Evolutionary conservation across 768 basidiomycete genomes (phyloP).

Genomic region (Boletus sp.): DNA sequence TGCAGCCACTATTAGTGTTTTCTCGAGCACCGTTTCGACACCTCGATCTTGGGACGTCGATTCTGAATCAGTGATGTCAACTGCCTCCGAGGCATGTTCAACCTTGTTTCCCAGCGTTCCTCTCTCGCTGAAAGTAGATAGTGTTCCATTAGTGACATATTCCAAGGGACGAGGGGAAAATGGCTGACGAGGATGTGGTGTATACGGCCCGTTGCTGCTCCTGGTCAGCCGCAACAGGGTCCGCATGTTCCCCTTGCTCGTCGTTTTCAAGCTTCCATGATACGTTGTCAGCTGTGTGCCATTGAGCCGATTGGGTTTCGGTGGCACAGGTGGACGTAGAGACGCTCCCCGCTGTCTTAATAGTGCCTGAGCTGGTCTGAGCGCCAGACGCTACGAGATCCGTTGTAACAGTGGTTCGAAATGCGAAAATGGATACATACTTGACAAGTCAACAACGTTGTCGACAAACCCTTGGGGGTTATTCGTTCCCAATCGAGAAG

Average conservation of each 20-base stretch:
- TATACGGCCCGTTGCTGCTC: neutral
- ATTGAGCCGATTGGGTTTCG: neutral
- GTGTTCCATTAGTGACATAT: neutral
- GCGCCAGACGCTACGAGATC: neutral
- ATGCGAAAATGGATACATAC: neutral
- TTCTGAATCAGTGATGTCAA: neutral
- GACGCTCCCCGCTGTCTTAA: neutral
- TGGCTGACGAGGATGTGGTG: neutral
- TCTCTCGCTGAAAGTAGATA: neutral
- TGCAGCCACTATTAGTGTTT: neutral
- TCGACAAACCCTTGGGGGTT: neutral
- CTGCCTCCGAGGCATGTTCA: neutral
- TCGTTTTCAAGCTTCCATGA: neutral
- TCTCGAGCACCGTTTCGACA: neutral
- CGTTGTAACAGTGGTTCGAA: neutral
- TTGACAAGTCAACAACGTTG: neutral
- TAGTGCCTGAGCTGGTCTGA: neutral
- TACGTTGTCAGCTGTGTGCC: neutral
- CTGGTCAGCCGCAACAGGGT: neutral
- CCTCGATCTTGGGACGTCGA: neutral
- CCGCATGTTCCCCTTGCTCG: neutral
- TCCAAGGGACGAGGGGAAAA: neutral
- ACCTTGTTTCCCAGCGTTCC: neutral
- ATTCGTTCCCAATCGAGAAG: neutral
- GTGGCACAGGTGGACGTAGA: neutral